Evolutionary conservation across 2,329 filamentous ascomycete species (phyloP).

Genomic region (Myriosclerotinia duriaeana): DNA sequence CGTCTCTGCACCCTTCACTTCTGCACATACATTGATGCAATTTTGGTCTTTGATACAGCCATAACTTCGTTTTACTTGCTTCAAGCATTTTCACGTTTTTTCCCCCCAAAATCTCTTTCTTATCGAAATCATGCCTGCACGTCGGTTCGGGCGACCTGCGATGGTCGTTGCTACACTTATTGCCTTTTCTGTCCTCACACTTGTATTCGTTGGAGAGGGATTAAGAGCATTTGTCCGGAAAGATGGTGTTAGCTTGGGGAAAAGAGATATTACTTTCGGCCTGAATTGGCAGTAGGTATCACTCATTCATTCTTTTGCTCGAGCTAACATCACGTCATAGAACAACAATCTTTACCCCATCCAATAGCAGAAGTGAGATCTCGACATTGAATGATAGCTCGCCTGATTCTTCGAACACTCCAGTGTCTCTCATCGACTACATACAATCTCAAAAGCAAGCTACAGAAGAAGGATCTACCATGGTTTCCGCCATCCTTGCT

Average conservation of each 20-base stretch:
- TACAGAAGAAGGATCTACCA: constrained; percentile 15
- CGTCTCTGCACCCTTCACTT: constrained; percentile 23
- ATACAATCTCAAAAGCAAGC: not conserved
- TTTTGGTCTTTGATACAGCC: constrained; percentile 25
- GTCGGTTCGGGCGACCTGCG: constrained; percentile 26
- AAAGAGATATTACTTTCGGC: constrained; percentile 19
- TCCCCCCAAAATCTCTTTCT: constrained; percentile 17
- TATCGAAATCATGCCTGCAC: constrained; percentile 32
- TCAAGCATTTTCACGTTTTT: constrained; percentile 20
- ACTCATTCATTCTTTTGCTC: not conserved
- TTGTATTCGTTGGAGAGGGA: constrained; percentile 35
- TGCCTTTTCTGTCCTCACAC: constrained; percentile 30
- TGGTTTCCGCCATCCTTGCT: constrained; percentile 15
- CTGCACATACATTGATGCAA: constrained; percentile 24
- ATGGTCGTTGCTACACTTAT: constrained; percentile 30
- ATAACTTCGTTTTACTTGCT: constrained; percentile 23
- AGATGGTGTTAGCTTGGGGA: constrained; percentile 18
- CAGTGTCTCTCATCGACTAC: not conserved
- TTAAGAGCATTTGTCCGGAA: constrained; percentile 29
- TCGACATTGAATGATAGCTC: constrained; percentile 4
- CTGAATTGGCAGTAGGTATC: constrained; percentile 17
- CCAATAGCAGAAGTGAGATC: constrained; percentile 1
- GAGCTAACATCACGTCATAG: constrained; percentile 2
- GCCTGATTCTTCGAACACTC: not conserved
- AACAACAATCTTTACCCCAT: not conserved